These are phyloP conservation scores for Bacidia gigantensis DNA, from an alignment of 495 filamentous ascomycete genomes.

Conservation along the genomic window DNA sequence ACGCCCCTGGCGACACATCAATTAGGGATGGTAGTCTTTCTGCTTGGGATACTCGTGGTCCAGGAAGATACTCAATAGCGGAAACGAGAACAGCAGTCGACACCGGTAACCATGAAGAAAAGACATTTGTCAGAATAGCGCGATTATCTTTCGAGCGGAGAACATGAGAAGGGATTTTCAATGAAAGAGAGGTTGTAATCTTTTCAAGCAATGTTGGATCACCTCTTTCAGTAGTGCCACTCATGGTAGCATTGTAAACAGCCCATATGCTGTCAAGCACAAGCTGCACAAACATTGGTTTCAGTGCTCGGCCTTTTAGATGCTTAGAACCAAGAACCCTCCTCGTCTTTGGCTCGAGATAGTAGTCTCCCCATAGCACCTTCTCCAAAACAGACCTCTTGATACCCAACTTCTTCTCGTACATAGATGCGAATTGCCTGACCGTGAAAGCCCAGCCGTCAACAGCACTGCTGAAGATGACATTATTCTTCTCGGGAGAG, in stretches of 20 bases:
- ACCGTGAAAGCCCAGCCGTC: conserved; percentile 98
- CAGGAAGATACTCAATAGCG: conserved; percentile 83
- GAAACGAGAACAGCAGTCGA: conserved; percentile 89
- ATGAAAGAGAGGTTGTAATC: conserved; percentile 80
- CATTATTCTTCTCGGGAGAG: conserved; percentile 94
- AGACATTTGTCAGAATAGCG: conserved; percentile 71
- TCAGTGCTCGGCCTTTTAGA: conserved; percentile 77
- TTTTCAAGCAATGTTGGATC: conserved; percentile 78
- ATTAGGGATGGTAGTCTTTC: conserved; percentile 65
- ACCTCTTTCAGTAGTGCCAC: conserved; percentile 67
- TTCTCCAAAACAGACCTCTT: conserved; percentile 85
- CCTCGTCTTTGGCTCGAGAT: conserved; percentile 94
- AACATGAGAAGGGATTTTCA: conserved; percentile 71
- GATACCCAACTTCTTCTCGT: conserved; percentile 94
- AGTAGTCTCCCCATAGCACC: conserved; percentile 94
- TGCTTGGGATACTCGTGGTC: conserved; percentile 73
- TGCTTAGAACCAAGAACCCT: conserved; percentile 83
- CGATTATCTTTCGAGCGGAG: conserved; percentile 73
- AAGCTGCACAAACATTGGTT: conserved; percentile 96
- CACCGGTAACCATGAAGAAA: conserved; percentile 80
- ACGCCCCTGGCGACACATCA: conserved; percentile 63
- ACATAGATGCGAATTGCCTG: conserved; percentile 81
- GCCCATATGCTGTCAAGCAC: conserved; percentile 97
- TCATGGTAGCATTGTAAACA: conserved; percentile 81
- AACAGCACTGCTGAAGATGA: conserved; percentile 94